These are phyloP conservation scores for Litchi chinensis DNA, from an alignment of 345 rosid species.

Conservation along the genomic window DNA sequence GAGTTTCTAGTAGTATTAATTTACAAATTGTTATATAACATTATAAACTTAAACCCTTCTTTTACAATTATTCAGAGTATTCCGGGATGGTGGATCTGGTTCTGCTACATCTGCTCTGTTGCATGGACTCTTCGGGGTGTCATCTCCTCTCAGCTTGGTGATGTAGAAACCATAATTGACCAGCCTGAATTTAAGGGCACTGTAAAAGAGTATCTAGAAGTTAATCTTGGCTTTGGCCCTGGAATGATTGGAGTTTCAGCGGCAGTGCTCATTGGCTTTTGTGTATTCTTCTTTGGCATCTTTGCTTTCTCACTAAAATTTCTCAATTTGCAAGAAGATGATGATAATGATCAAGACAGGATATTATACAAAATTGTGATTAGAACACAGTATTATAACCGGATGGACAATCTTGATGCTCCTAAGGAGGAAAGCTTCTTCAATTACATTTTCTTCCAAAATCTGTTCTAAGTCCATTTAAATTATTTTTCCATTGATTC, in stretches of 20 bases:
- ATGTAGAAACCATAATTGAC: constrained; percentile 29
- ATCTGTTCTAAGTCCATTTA: not conserved
- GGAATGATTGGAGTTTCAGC: constrained; percentile 19
- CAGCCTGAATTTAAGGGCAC: constrained; percentile 41
- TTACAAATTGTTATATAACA: not conserved
- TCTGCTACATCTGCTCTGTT: constrained; percentile 78
- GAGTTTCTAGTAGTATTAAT: not conserved
- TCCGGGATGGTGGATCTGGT: constrained; percentile 95
- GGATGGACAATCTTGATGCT: no score
- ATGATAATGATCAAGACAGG: not conserved
- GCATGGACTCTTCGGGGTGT: constrained; percentile 85
- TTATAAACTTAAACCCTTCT: not conserved
- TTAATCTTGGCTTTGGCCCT: constrained; percentile 45
- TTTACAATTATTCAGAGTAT: constrained; percentile 43
- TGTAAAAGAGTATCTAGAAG: constrained; percentile 47
- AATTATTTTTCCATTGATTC: no score
- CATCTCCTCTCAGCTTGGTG: constrained; percentile 71
- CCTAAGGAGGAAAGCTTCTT: not conserved
- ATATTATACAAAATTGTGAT: no score
- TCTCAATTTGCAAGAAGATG: constrained; percentile 69
- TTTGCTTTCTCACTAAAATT: constrained; percentile 27
- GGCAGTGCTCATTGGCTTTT: constrained; percentile 38
- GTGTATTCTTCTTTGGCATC: constrained; percentile 56
- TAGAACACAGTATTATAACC: not conserved
- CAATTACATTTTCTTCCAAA: not conserved